Evolutionary conservation across 371 early-diverging fungal genomes (phyloP).

Genomic region (Blakeslea trispora): DNA sequence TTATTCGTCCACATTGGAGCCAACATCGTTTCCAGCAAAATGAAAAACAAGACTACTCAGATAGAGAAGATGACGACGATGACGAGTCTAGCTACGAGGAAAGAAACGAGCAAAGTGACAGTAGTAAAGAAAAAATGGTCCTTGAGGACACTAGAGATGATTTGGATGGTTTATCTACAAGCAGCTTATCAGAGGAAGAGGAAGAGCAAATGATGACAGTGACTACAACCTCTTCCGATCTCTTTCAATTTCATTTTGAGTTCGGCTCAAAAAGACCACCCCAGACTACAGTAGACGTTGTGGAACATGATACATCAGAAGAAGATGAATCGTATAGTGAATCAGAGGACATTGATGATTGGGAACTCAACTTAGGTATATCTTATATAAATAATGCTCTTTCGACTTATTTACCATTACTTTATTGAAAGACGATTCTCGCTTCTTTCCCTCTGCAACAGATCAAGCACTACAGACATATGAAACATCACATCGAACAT

Average conservation of each 20-base stretch:
- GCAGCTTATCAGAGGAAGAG: neutral
- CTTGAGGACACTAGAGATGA: too few species aligned
- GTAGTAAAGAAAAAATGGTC: too few species aligned
- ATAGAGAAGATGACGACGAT: conserved; percentile 14
- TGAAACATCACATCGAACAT: conserved; percentile 66
- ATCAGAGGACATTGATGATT: neutral
- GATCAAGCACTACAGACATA: conserved; percentile 58
- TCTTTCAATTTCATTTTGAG: conserved; percentile 31
- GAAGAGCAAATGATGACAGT: neutral
- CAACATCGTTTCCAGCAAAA: conserved; percentile 1
- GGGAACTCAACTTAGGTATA: conserved; percentile 6
- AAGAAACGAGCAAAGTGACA: conserved; percentile 7
- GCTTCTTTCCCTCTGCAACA: conserved; percentile 40
- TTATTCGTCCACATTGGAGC: conserved; percentile 3
- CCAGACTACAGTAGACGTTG: neutral
- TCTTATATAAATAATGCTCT: neutral
- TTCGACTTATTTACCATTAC: neutral
- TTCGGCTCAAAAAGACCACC: conserved; percentile 33
- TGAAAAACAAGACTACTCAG: conserved; percentile 7
- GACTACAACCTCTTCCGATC: conserved; percentile 4
- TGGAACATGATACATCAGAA: neutral
- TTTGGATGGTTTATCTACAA: neutral
- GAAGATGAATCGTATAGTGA: conserved; percentile 6
- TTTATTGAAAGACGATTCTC: neutral
- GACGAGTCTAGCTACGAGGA: conserved; percentile 2